Conservation (phyloP, 768 basidiomycete genomes). For the Mrakia blollopis region DNA sequence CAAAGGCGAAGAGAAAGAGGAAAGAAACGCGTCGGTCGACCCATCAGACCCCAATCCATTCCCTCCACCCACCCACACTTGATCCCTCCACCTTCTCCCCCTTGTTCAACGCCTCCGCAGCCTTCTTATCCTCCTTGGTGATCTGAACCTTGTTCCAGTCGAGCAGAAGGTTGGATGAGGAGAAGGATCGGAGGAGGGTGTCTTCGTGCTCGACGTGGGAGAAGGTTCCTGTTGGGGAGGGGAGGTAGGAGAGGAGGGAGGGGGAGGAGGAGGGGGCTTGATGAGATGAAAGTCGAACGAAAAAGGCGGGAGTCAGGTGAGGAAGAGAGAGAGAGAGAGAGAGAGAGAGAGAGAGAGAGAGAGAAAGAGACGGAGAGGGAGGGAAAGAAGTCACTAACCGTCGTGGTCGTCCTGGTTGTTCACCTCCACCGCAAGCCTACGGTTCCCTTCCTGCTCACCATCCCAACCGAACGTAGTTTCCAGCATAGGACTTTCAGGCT, state of each 20-base stretch:
- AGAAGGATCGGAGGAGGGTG: neutral
- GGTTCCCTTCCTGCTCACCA: neutral
- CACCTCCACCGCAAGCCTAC: neutral
- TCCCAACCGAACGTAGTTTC: neutral
- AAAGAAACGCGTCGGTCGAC: too few species aligned
- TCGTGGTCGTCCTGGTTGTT: neutral
- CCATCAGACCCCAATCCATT: neutral
- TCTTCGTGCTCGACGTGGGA: conserved; percentile 6
- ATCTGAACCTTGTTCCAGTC: too few species aligned
- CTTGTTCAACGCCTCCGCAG: neutral
- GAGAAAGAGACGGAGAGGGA: neutral
- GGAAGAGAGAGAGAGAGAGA: neutral
- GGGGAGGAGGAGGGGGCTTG: too few species aligned
- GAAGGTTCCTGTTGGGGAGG: neutral
- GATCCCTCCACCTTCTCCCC: neutral
- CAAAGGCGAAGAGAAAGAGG: too few species aligned
- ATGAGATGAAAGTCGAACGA: too few species aligned
- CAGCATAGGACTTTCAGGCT: neutral
- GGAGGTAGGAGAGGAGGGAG: neutral
- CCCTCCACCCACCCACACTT: neutral
- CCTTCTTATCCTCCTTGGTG: neutral
- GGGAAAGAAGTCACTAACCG: neutral
- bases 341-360: neutral
- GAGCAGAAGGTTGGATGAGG: neutral
- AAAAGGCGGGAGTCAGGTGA: neutral